These are phyloP conservation scores for Leishmania major DNA, from an alignment of 208 protist species.

Conservation along the genomic window DNA sequence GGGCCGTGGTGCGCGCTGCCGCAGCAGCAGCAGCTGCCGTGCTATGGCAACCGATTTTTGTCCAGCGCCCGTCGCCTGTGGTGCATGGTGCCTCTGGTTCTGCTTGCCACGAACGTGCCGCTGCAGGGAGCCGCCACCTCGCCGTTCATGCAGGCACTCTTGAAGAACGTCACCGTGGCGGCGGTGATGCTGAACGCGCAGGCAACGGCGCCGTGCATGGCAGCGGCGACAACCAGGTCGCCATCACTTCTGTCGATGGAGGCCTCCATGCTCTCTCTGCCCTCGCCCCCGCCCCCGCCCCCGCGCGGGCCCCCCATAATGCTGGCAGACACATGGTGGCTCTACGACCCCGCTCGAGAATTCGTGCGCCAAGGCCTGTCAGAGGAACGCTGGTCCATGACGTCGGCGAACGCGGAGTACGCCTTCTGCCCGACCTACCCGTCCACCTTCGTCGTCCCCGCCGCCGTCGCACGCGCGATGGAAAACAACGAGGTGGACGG, in stretches of 20 bases:
- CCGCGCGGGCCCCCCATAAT: not conserved
- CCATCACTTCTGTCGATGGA: not conserved
- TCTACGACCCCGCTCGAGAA: constrained; percentile 48
- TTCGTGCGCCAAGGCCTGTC: constrained; percentile 41
- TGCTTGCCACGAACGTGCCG: constrained; percentile 40
- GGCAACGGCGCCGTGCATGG: not conserved
- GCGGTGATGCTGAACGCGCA: constrained; percentile 23
- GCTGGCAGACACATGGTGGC: constrained; percentile 48
- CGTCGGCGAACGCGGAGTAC: constrained; percentile 39
- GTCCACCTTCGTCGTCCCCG: constrained; percentile 46
- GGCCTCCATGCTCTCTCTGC: not conserved
- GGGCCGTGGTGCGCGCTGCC: not conserved
- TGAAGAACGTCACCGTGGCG: constrained; percentile 47
- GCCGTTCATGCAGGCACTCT: constrained; percentile 41
- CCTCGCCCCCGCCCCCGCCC: not conserved
- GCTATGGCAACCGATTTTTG: constrained; percentile 45
- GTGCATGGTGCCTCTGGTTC: constrained; percentile 46
- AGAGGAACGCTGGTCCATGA: constrained; percentile 35
- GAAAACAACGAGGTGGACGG: constrained; percentile 20
- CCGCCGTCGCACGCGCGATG: constrained; percentile 26
- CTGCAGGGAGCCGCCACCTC: constrained; percentile 24
- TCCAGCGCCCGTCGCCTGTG: constrained; percentile 46
- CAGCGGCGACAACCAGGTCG: not conserved
- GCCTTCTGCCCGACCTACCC: constrained; percentile 56
- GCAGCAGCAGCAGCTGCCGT: constrained; percentile 6